phyloP scores from a whole-genome alignment of 2,329 filamentous ascomycete species.

The Cladophialophora chaetospira region DNA sequence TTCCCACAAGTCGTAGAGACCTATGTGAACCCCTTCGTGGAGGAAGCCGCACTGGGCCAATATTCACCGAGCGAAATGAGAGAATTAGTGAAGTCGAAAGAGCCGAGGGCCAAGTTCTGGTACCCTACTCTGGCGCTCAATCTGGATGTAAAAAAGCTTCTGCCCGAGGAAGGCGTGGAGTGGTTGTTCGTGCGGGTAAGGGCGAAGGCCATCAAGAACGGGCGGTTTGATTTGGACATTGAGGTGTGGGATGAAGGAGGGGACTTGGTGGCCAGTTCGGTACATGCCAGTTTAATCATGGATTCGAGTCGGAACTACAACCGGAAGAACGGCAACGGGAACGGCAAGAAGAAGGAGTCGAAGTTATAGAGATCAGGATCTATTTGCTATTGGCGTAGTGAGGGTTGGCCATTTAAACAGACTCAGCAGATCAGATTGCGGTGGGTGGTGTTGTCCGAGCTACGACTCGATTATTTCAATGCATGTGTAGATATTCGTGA shows the following conservation, averaged over 20 bases:
- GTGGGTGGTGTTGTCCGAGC: too few relatives aligned
- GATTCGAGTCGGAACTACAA: constrained; percentile 61
- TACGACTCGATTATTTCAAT: too few relatives aligned
- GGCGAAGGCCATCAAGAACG: constrained; percentile 68
- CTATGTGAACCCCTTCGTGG: constrained; percentile 39
- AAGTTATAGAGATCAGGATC: constrained; percentile 3
- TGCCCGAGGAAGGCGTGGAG: constrained; percentile 68
- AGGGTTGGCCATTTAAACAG: too few relatives aligned
- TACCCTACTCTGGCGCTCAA: constrained; percentile 76
- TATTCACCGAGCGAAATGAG: constrained; percentile 37
- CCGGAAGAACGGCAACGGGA: constrained; percentile 5
- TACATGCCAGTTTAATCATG: constrained; percentile 68
- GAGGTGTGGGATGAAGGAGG: constrained; percentile 64
- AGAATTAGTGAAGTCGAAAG: constrained; percentile 34
- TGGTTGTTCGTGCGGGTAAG: constrained; percentile 70
- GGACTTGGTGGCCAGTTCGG: constrained; percentile 67
- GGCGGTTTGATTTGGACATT: constrained; percentile 74
- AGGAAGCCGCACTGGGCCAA: constrained; percentile 39
- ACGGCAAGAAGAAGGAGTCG: constrained; percentile 3
- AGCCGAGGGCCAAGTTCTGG: constrained; percentile 56
- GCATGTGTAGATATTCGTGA: too few relatives aligned
- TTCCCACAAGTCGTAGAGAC: constrained; percentile 67
- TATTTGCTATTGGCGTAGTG: too few relatives aligned
- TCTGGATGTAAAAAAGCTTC: constrained; percentile 72
- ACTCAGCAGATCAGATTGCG: too few relatives aligned